Evolutionary conservation across 129 eudicot species (phyloP).

Genomic region (Tanacetum coccineum): DNA sequence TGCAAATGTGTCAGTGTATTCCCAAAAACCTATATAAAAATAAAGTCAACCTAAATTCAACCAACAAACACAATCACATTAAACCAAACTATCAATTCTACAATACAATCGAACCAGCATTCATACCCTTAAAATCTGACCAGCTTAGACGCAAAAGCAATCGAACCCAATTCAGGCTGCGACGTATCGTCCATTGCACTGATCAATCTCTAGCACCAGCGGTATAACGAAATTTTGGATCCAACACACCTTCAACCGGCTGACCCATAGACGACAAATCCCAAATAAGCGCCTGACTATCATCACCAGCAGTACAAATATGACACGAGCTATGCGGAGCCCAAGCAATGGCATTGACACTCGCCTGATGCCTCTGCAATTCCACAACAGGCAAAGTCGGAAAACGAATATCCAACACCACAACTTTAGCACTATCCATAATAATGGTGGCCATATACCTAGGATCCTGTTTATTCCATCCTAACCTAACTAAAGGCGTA

Average conservation of each 20-base stretch:
- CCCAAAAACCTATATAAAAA: slow-evolving; percentile 13
- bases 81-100: not conserved
- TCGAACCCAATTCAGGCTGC: slow-evolving; percentile 99
- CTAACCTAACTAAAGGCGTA: slow-evolving; percentile 78
- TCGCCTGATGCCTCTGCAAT: slow-evolving; percentile 84
- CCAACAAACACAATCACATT: slow-evolving; percentile 17
- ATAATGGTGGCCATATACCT: slow-evolving; percentile 95
- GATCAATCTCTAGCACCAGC: slow-evolving; percentile 97
- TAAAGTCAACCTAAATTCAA: slow-evolving; percentile 22
- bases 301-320: slow-evolving; percentile 95
- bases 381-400: slow-evolving; percentile 92
- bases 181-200: slow-evolving; percentile 94
- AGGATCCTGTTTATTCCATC: slow-evolving; percentile 98
- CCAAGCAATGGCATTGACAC: slow-evolving; percentile 96
- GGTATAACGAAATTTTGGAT: slow-evolving; percentile 90
- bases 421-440: slow-evolving; percentile 92
- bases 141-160: slow-evolving; percentile 89
- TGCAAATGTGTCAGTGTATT: slow-evolving; percentile 31
- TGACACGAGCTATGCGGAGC: slow-evolving; percentile 95
- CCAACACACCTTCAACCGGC: slow-evolving; percentile 92
- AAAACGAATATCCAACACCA: slow-evolving; percentile 81
- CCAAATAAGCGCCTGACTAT: slow-evolving; percentile 93
- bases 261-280: slow-evolving; percentile 92
- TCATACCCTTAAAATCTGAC: slow-evolving; percentile 97
- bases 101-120: slow-evolving; percentile 6